These are phyloP conservation scores for Austroboletus niveus DNA, from an alignment of 1,284 basidiomycete genomes.

Conservation along the genomic window DNA sequence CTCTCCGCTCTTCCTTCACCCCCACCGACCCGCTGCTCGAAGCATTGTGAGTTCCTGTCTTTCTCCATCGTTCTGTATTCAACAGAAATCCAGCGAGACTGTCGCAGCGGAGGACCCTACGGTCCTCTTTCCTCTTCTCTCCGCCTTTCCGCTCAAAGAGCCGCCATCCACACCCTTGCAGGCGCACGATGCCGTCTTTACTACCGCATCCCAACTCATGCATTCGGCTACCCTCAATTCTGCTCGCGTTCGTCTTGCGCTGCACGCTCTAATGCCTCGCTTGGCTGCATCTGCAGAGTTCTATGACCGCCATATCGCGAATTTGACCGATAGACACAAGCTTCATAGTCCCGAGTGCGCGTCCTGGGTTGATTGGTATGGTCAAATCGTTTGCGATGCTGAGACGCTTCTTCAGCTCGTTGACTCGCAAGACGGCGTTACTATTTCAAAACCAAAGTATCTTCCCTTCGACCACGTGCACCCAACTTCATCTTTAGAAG, in stretches of 20 bases:
- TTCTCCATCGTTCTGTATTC: not conserved
- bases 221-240: constrained; percentile 48
- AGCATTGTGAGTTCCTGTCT: constrained; percentile 59
- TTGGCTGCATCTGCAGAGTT: constrained; percentile 73
- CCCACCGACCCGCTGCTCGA: constrained; percentile 77
- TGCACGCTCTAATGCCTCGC: constrained; percentile 69
- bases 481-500: constrained; percentile 42
- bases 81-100: constrained; percentile 46
- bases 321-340: constrained; percentile 30
- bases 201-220: constrained; percentile 45
- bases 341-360: constrained; percentile 46
- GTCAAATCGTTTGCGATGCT: constrained; percentile 70
- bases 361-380: constrained; percentile 90
- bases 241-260: constrained; percentile 61
- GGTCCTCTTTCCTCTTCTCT: constrained; percentile 28
- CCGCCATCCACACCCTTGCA: constrained; percentile 43
- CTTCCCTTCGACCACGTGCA: constrained; percentile 73
- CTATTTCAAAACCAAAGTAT: constrained; percentile 40
- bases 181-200: constrained; percentile 53
- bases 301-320: constrained; percentile 47
- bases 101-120: constrained; percentile 38
- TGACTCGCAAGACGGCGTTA: constrained; percentile 14
- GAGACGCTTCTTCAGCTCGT: constrained; percentile 60
- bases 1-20: constrained; percentile 79
- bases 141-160: constrained; percentile 17